Evolutionary conservation across 352 stramenopile species (phyloP), one percentile per base, ranked within the genome.

Genomic region (Phytopythium chamaehyphon): DNA sequence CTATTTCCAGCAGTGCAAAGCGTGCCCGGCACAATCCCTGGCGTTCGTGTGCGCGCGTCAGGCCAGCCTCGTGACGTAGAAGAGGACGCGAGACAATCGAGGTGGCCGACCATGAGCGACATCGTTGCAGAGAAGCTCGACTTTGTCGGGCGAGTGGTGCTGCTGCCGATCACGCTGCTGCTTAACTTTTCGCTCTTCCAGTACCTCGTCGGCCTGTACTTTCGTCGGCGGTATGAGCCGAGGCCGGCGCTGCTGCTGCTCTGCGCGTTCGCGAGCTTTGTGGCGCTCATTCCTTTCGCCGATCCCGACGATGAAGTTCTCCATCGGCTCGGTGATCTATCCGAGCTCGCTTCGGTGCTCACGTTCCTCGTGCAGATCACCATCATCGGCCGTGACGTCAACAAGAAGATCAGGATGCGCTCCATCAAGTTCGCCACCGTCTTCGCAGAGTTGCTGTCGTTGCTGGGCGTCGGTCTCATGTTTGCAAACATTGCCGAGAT

Each of bases 311-410:
- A 56, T 21, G 12, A 24, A 3, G 51, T 68, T 7, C 48, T 73
- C 9, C 40, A 61, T 16, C 26, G 47, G 21, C 51, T 72, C 18
- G 74, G 73, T 56, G 62, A 77, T 45, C 37, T 72, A 22, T 77
- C 64, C 1, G 57, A 77, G 43, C 46, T 65, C 10, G 63, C 54
- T 18, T 71, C 54, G 28, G 49, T 70, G 18, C 28, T 77, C 42
- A 68, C 64, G 12, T 74, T 77, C 31, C 43, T 77, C 11, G 40
- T 77, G 23, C 68, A 77, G 57, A 74, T 77, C 48, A 75, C 65
- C 2, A 62, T 74, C 54, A 64, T 77, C 36, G 64, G 64, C 37
- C 61, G 65, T 36, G 68, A 65, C 38, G 28, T 73, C 12, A 65
- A 69, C 45, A 54, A 53, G 16, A 59, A 61, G 23, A 58, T 76